Conservation (phyloP, 2,329 filamentous ascomycete genomes). For the Fusarium longipes region DNA sequence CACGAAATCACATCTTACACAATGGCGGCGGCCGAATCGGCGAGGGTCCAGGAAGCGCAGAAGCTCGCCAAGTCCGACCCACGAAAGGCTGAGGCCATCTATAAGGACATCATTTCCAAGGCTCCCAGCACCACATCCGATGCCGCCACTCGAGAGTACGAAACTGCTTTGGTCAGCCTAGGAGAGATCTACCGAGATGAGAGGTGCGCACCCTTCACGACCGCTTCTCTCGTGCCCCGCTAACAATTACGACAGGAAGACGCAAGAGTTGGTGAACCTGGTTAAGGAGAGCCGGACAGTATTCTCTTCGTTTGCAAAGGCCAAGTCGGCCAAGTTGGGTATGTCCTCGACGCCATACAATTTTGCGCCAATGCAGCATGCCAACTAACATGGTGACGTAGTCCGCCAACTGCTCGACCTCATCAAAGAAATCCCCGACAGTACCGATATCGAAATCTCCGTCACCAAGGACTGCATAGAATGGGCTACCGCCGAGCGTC, state of each 20-base stretch:
- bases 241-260: constrained; percentile 66
- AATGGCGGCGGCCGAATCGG: constrained; percentile 70
- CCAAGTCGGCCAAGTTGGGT: constrained; percentile 98
- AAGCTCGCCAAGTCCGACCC: constrained; percentile 84
- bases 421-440: constrained; percentile 93
- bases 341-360: constrained; percentile 51
- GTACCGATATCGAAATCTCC: constrained; percentile 90
- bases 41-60: constrained; percentile 87
- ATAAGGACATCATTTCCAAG: constrained; percentile 89
- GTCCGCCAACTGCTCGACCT: constrained; percentile 97
- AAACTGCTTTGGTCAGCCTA: constrained; percentile 85
- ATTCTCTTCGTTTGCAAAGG: constrained; percentile 96
- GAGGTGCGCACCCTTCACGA: constrained; percentile 66
- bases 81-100: constrained; percentile 84
- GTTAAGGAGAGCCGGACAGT: constrained; percentile 91
- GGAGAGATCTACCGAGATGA: constrained; percentile 94
- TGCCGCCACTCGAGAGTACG: constrained; percentile 89
- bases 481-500: constrained; percentile 94
- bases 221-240: constrained; percentile 12
- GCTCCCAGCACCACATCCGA: constrained; percentile 86
- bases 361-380: constrained; percentile 8
- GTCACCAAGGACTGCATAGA: constrained; percentile 99
- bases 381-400: constrained; percentile 53
- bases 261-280: constrained; percentile 87
- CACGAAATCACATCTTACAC: constrained; percentile 36